phyloP scores from a whole-genome alignment of 2,329 filamentous ascomycete species.

The Phialophora tarda region DNA sequence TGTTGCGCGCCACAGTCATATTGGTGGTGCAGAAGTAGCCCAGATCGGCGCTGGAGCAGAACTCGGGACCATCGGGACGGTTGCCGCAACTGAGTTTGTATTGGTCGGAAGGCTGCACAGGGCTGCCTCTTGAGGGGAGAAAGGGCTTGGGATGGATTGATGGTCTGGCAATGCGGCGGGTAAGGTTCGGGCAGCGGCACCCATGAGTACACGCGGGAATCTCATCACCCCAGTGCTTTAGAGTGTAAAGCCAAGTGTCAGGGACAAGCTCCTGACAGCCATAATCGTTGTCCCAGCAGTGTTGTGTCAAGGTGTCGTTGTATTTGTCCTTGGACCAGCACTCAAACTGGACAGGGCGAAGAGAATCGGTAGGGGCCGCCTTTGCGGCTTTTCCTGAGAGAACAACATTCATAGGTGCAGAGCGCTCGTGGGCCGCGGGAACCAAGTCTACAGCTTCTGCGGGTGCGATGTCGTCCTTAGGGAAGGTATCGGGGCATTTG shows the following conservation, averaged over 20 bases:
- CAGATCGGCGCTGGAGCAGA: slow-evolving; percentile 7
- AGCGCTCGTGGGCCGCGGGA: background rate
- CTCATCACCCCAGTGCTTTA: background rate
- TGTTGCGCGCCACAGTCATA: slow-evolving; percentile 14
- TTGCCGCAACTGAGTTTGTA: slow-evolving; percentile 27
- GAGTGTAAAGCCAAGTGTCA: background rate
- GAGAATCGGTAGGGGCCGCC: background rate
- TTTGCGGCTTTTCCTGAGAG: background rate
- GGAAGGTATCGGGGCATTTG: background rate
- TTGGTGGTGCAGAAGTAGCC: slow-evolving; percentile 24
- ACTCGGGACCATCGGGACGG: slow-evolving; percentile 13
- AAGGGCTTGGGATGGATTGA: background rate
- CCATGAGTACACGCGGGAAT: background rate
- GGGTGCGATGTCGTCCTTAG: background rate
- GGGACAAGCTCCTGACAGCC: background rate
- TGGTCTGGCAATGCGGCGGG: background rate
- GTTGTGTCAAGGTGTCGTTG: slow-evolving; percentile 13
- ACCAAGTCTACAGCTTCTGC: background rate
- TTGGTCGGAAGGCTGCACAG: background rate
- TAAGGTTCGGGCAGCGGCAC: background rate
- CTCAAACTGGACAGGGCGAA: background rate
- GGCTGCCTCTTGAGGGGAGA: background rate
- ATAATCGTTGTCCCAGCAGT: slow-evolving; percentile 14
- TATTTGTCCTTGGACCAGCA: slow-evolving; percentile 6
- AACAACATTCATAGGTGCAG: background rate